A percentile compares a stretch with the other conserved stretches of the same genome.
phyloP scores from a whole-genome alignment of 257 asterid genomes.

The Solanum virginianum region DNA sequence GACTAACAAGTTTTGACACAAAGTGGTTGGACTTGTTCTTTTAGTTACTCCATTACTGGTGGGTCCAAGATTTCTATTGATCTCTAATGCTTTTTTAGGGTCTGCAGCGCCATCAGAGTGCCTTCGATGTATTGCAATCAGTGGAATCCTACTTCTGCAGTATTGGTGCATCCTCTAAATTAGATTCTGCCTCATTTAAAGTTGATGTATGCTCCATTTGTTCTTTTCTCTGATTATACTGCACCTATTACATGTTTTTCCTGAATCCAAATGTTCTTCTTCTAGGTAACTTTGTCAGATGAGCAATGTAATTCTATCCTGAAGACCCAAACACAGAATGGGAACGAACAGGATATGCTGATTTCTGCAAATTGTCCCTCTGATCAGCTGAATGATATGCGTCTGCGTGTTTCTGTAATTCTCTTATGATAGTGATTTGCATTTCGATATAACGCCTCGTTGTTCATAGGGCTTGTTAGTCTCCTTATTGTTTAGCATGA shows the following conservation, averaged over 20 bases:
- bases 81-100: constrained; percentile 35
- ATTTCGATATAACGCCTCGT: background rate
- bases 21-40: background rate
- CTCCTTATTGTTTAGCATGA: background rate
- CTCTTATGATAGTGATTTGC: background rate
- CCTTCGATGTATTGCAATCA: constrained; percentile 61
- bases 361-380: constrained; percentile 10
- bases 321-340: constrained; percentile 15
- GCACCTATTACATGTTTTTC: background rate
- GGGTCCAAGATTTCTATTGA: background rate
- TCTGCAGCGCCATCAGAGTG: constrained; percentile 55
- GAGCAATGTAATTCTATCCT: constrained; percentile 39
- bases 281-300: constrained; percentile 2
- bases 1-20: background rate
- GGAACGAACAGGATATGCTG: background rate
- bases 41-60: background rate
- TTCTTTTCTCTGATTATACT: background rate
- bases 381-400: constrained; percentile 21
- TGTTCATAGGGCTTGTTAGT: background rate
- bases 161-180: constrained; percentile 54
- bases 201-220: constrained; percentile 40
- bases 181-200: constrained; percentile 40
- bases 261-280: background rate
- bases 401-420: constrained; percentile 56
- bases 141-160: constrained; percentile 48